Evolutionary conservation across 192 early-diverging fungal genomes (phyloP).

Genomic region (Entrophospora sp.): DNA sequence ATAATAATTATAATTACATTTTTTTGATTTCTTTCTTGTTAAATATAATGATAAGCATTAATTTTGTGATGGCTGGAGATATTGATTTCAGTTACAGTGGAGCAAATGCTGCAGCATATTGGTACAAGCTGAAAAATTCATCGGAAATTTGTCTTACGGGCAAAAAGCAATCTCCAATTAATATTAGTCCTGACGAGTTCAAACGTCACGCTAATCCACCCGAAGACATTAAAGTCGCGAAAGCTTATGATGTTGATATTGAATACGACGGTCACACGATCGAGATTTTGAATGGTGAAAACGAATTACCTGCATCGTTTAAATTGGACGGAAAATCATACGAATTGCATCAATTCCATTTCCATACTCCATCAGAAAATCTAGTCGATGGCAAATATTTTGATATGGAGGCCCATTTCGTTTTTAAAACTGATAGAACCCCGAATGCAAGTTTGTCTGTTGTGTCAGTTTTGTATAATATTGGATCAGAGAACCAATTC

Average conservation of each 20-base stretch:
- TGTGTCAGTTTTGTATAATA: slow-evolving; percentile 38
- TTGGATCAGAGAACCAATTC: slow-evolving; percentile 23
- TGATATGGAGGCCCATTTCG: slow-evolving; percentile 44
- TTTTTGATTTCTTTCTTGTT: no score
- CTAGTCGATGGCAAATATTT: slow-evolving; percentile 25
- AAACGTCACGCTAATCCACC: not conserved
- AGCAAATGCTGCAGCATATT: not conserved
- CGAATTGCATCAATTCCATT: slow-evolving; percentile 45
- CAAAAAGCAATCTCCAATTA: slow-evolving; percentile 43
- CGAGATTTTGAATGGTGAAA: slow-evolving; percentile 23
- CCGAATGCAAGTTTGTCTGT: slow-evolving; percentile 35
- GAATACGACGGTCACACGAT: slow-evolving; percentile 37
- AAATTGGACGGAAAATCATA: slow-evolving; percentile 26
- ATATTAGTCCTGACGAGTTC: slow-evolving; percentile 25
- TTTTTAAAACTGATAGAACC: slow-evolving; percentile 40
- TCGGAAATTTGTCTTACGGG: slow-evolving; percentile 23
- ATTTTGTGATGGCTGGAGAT: no score
- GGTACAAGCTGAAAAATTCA: not conserved
- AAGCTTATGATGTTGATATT: slow-evolving; percentile 19
- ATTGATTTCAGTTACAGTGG: no score
- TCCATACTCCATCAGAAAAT: slow-evolving; percentile 57
- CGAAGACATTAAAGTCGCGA: not conserved
- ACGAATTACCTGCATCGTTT: slow-evolving; percentile 11
- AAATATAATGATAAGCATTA: no score
- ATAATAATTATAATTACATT: no score